A percentile compares a stretch with the other conserved stretches of the same genome.
Evolutionary conservation across 192 early-diverging fungal genomes (phyloP).

Genomic region (Geranomyces variabilis): DNA sequence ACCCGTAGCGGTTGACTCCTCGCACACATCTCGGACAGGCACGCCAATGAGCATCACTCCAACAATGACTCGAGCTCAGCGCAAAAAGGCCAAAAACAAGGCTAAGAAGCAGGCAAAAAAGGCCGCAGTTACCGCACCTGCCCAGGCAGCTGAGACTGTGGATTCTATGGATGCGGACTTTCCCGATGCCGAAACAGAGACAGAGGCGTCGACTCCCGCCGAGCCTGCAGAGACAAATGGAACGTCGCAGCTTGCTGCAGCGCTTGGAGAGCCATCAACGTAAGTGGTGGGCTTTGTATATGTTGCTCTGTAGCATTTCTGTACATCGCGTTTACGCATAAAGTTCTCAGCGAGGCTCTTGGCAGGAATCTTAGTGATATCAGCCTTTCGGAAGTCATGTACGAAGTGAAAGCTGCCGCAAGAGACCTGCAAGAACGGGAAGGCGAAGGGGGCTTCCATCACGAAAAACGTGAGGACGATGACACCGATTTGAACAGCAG

Average conservation of each 20-base stretch:
- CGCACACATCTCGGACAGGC: constrained; percentile 11
- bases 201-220: not conserved
- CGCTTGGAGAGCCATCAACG: constrained; percentile 9
- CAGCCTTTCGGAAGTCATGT: constrained; percentile 54
- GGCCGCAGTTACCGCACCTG: constrained; percentile 8
- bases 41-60: constrained; percentile 21
- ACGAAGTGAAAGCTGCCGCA: constrained; percentile 35
- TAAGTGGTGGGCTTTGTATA: not conserved
- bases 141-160: not conserved
- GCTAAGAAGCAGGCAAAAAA: constrained; percentile 41
- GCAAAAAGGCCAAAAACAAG: constrained; percentile 62
- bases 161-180: constrained; percentile 6
- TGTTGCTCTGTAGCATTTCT: no score
- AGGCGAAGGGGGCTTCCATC: constrained; percentile 29
- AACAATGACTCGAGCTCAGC: constrained; percentile 51
- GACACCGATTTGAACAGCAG: constrained; percentile 14
- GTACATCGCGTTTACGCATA: not conserved
- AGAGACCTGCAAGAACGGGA: constrained; percentile 34
- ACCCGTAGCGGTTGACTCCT: constrained; percentile 27
- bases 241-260: not conserved
- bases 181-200: not conserved
- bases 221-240: not conserved
- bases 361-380: constrained; percentile 71
- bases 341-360: constrained; percentile 47
- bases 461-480: constrained; percentile 12